These are phyloP conservation scores for Conoideocrella luteorostrata DNA, from an alignment of 2,329 filamentous ascomycete species.

Conservation along the genomic window DNA sequence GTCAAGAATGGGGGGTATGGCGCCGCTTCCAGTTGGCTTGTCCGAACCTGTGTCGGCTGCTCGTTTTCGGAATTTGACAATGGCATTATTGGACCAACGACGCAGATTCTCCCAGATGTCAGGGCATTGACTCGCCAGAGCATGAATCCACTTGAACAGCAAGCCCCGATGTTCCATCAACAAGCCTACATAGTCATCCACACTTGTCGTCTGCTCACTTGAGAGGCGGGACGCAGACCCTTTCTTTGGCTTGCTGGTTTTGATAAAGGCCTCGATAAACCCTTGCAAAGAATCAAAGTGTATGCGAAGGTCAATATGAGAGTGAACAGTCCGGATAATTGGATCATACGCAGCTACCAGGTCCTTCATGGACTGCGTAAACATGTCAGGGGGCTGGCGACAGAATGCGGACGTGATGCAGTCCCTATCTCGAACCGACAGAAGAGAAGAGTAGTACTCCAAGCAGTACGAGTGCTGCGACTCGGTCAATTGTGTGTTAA, in stretches of 20 bases:
- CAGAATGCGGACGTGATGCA: constrained; percentile 62
- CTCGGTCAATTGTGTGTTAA: constrained; percentile 44
- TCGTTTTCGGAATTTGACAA: constrained; percentile 44
- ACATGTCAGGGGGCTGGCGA: constrained; percentile 60
- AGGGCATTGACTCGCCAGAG: constrained; percentile 60
- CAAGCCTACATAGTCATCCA: constrained; percentile 66
- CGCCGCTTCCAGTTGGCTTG: constrained; percentile 7
- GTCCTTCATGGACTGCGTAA: constrained; percentile 64
- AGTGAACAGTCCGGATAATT: constrained; percentile 65
- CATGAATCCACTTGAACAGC: constrained; percentile 65
- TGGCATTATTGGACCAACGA: constrained; percentile 52
- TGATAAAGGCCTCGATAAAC: constrained; percentile 67
- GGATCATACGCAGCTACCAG: constrained; percentile 64
- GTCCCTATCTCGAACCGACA: constrained; percentile 68
- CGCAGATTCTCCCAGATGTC: constrained; percentile 56
- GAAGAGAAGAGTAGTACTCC: constrained; percentile 64
- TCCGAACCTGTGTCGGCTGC: constrained; percentile 6
- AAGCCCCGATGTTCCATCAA: constrained; percentile 57
- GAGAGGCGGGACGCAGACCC: not conserved
- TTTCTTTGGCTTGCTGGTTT: constrained; percentile 42
- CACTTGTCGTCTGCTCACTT: constrained; percentile 41
- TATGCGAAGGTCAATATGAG: constrained; percentile 62
- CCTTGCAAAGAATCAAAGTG: constrained; percentile 60
- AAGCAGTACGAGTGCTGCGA: constrained; percentile 57
- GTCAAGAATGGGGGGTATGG: constrained; percentile 33